phyloP scores from a whole-genome alignment of 2,329 filamentous ascomycete genomes.

The Botryosphaeria dothidea region DNA sequence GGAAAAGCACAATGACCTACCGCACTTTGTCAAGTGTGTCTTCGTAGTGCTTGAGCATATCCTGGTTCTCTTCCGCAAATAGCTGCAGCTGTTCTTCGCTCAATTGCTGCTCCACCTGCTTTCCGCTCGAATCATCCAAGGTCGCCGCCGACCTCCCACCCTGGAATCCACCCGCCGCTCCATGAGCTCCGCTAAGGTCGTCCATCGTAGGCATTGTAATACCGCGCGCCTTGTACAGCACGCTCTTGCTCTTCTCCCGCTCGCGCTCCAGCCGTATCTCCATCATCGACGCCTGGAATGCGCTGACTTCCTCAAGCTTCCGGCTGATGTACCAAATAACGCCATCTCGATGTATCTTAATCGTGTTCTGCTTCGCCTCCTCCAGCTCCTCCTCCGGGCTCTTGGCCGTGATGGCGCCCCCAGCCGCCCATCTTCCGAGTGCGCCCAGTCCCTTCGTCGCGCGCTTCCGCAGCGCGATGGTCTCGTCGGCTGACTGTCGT shows the following conservation, averaged over 20 bases:
- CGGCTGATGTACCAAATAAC: conserved; percentile 81
- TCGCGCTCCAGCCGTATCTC: conserved; percentile 82
- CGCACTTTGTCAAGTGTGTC: conserved; percentile 92
- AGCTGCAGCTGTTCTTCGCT: conserved; percentile 86
- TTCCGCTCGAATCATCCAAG: conserved; percentile 27
- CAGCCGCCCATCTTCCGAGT: conserved; percentile 69
- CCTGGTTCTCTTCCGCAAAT: conserved; percentile 90
- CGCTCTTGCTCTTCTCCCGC: conserved; percentile 84
- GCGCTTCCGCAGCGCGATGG: conserved; percentile 71
- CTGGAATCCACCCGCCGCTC: conserved; percentile 23
- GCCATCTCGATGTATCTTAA: conserved; percentile 74
- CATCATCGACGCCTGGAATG: conserved; percentile 87
- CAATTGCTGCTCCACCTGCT: conserved; percentile 58
- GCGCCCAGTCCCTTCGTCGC: conserved; percentile 62
- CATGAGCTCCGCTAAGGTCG: neutral
- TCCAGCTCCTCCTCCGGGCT: conserved; percentile 69
- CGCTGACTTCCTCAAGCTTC: conserved; percentile 72
- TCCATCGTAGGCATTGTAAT: conserved; percentile 28
- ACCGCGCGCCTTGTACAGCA: conserved; percentile 68
- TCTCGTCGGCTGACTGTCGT: conserved; percentile 72
- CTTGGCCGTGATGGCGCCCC: conserved; percentile 52
- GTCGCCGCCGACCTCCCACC: conserved; percentile 29
- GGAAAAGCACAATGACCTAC: conserved; percentile 56
- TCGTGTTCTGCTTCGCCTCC: conserved; percentile 67
- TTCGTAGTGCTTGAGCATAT: conserved; percentile 91